These are phyloP conservation scores for Monosporozyma aerobia DNA, from an alignment of 805 yeast genomes.

Conservation along the genomic window DNA sequence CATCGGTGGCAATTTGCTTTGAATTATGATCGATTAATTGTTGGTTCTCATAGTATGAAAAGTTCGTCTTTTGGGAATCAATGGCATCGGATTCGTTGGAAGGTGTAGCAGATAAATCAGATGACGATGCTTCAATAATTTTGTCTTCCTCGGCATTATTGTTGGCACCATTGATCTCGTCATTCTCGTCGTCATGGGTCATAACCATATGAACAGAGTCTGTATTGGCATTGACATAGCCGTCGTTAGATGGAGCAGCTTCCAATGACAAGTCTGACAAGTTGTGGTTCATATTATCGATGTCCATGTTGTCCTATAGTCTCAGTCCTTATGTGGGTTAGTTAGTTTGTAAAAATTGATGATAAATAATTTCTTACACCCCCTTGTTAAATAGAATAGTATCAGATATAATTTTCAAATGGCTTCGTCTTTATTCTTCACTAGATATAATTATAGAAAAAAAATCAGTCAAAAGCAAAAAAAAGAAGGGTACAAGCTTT, in stretches of 20 bases:
- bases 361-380: neutral
- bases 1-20: slow-evolving; percentile 26
- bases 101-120: neutral
- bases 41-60: slow-evolving; percentile 27
- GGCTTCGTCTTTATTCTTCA: too few relatives aligned
- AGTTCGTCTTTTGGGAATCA: slow-evolving; percentile 14
- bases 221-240: neutral
- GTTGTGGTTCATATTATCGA: slow-evolving; percentile 2
- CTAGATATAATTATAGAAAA: too few relatives aligned
- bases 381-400: neutral
- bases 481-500: too few relatives aligned
- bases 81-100: neutral
- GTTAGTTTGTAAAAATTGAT: neutral
- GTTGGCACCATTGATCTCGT: neutral
- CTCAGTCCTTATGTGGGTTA: neutral
- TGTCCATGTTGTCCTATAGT: slow-evolving; percentile 1
- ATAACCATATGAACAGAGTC: slow-evolving; percentile 8
- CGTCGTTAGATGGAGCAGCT: slow-evolving; percentile 23
- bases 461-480: too few relatives aligned
- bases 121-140: neutral
- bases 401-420: too few relatives aligned
- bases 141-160: neutral
- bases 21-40: slow-evolving; percentile 25
- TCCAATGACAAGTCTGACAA: slow-evolving; percentile 20
- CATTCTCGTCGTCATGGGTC: slow-evolving; percentile 4